These are phyloP conservation scores for Fragaria nilgerrensis DNA, from an alignment of 306 rosid species.

Conservation along the genomic window DNA sequence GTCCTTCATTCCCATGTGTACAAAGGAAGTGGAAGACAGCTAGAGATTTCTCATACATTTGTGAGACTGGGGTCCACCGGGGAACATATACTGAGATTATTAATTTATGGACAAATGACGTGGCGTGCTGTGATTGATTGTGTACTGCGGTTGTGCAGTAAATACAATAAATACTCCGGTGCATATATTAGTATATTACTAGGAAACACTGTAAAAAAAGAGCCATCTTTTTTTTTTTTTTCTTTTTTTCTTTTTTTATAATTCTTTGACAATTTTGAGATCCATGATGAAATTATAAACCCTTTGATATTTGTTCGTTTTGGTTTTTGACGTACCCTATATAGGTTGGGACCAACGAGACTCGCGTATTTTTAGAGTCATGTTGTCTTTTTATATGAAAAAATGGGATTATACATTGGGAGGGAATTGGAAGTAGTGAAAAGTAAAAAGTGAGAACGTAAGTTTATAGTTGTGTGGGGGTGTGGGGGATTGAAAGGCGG, in stretches of 20 bases:
- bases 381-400: not conserved
- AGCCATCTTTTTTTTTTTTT: not conserved
- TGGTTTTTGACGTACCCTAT: not conserved
- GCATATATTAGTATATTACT: not conserved
- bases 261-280: not conserved
- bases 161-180: not conserved
- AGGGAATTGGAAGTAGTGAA: not conserved
- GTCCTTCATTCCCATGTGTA: not conserved
- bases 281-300: not conserved
- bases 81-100: not conserved
- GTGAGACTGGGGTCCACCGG: conserved; percentile 24
- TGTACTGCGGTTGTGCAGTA: not conserved
- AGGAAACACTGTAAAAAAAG: not conserved
- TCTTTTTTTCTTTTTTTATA: not conserved
- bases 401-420: not conserved
- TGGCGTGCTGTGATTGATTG: conserved; percentile 20
- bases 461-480: not conserved
- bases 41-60: conserved; percentile 13
- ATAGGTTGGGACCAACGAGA: not conserved
- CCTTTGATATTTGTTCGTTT: not conserved
- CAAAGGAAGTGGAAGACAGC: conserved; percentile 47
- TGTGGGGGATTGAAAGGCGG: not conserved
- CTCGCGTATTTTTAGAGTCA: not conserved
- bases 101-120: not conserved
- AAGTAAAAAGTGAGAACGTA: too few species aligned